Evolutionary conservation across 2,329 filamentous ascomycete genomes (phyloP), one percentile per base, ranked within the genome.

Genomic region (Fusarium incarnatum): DNA sequence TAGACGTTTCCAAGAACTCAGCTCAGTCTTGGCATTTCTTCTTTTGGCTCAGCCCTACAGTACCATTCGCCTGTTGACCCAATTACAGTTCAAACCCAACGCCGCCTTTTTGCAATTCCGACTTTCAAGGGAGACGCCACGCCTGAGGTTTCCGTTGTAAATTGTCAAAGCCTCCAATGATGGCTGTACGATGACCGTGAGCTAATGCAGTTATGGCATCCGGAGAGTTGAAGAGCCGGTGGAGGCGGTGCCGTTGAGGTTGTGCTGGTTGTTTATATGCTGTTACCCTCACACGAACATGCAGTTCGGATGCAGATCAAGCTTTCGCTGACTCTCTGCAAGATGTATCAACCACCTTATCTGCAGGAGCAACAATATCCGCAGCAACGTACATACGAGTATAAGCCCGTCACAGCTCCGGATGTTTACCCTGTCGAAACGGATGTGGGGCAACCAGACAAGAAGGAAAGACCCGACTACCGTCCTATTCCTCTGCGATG

Each of bases 401-500:
- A 68, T 10, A 68, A 70, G 6, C 63, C 67, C 23, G 67, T 65
- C 3, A 46, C 68, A 9, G 54, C 59, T 25, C 67, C 58, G 12
- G 54, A 59, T 3, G 67, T 46, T 5, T 57, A 56, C 22, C 45
- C 58, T 12, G 8, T 55, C 16, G 55, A 68, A 25, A 41, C 49
- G 28, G 67, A 68, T 18, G 22, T 27, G n/a, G 20, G 20, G 11
- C 45, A 60, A 4, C n/a, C 41, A 7, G 54, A 32, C 23, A 68
- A 60, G n/a, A 16, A 34, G 15, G 67, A 70, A 42, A 68, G 44
- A 13, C 66, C 68, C 1, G 68, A 71, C 23, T 71, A 71, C n/a
- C 64, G 68, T 16, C 68, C 68, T 37, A 70, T 72, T 16, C 64
- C 68, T 8, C 27, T 71, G 23, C 48, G 64, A 56, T 72, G 68